Evolutionary conservation across 495 filamentous ascomycete genomes (phyloP).

Genomic region (Penicillium canescens): DNA sequence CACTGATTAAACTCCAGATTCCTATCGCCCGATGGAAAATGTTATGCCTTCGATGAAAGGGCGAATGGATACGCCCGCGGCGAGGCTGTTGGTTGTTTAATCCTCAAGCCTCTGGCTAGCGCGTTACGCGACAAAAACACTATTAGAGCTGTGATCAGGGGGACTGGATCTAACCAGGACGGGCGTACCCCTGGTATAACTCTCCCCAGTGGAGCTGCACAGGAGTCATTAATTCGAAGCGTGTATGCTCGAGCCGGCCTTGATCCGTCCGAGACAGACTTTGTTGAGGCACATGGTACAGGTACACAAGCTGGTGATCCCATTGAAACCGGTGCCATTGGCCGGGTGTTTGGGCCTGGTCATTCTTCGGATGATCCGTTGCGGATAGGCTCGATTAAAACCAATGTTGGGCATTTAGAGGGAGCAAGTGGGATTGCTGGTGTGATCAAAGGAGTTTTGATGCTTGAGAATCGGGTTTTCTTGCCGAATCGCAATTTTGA

Average conservation of each 20-base stretch:
- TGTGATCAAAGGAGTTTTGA: conserved; percentile 34
- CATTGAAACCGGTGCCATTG: conserved; percentile 57
- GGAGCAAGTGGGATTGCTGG: conserved; percentile 32
- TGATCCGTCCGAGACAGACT: conserved; percentile 18
- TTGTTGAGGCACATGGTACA: conserved; percentile 46
- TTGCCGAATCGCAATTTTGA: conserved; percentile 30
- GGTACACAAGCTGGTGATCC: conserved; percentile 64
- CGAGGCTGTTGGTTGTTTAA: conserved; percentile 32
- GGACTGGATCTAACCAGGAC: conserved; percentile 42
- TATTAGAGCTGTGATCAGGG: conserved; percentile 46
- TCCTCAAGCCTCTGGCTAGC: conserved; percentile 39
- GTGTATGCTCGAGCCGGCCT: conserved; percentile 51
- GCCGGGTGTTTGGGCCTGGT: conserved; percentile 14
- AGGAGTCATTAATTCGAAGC: conserved; percentile 54
- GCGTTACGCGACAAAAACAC: conserved; percentile 37
- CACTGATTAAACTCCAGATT: conserved; percentile 5
- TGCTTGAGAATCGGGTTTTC: conserved; percentile 32
- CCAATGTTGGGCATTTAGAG: conserved; percentile 42
- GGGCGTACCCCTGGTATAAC: conserved; percentile 35
- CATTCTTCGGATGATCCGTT: conserved; percentile 7
- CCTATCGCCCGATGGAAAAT: conserved; percentile 34
- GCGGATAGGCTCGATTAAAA: conserved; percentile 35
- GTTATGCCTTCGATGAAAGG: conserved; percentile 34
- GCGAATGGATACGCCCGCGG: conserved; percentile 36
- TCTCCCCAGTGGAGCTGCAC: conserved; percentile 54